Evolutionary conservation across 148 eudicot species (phyloP).

Genomic region (Chenopodium berlandieri): DNA sequence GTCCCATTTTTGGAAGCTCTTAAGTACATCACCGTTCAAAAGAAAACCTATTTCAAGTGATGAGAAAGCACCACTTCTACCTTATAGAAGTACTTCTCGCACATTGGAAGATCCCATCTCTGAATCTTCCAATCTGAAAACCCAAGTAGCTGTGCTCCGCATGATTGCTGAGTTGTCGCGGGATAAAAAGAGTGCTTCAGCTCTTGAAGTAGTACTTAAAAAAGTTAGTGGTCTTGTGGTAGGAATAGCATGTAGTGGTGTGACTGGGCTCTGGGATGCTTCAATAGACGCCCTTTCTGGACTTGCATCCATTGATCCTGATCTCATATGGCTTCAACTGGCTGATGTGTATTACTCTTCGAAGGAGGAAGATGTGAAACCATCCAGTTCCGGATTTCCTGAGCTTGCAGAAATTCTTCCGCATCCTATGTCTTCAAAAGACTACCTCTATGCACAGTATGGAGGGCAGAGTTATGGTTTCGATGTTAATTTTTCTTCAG

Average conservation of each 20-base stretch:
- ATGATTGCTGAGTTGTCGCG: constrained; percentile 73
- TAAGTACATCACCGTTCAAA: constrained; percentile 67
- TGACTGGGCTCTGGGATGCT: constrained; percentile 65
- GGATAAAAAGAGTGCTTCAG: constrained; percentile 69
- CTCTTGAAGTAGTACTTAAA: constrained; percentile 67
- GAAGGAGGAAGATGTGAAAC: constrained; percentile 38
- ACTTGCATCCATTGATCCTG: constrained; percentile 68
- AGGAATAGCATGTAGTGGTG: constrained; percentile 84
- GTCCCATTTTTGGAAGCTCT: constrained; percentile 76
- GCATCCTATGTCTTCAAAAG: constrained; percentile 48
- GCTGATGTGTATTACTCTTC: constrained; percentile 83
- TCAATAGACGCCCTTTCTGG: constrained; percentile 70
- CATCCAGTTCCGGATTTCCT: constrained; percentile 49
- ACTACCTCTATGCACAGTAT: constrained; percentile 65
- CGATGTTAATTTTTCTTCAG: constrained; percentile 60
- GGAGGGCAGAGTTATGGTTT: constrained; percentile 93
- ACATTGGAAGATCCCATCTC: constrained; percentile 54
- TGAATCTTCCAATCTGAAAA: constrained; percentile 66
- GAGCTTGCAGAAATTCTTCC: constrained; percentile 55
- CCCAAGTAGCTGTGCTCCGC: constrained; percentile 73
- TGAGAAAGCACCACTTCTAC: constrained; percentile 60
- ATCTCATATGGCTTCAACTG: constrained; percentile 86
- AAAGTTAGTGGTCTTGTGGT: constrained; percentile 79
- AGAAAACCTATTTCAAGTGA: constrained; percentile 47
- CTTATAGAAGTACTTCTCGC: constrained; percentile 58